These are phyloP conservation scores for Colletotrichum theobromicola DNA, from an alignment of 2,329 filamentous ascomycete genomes.

Conservation along the genomic window DNA sequence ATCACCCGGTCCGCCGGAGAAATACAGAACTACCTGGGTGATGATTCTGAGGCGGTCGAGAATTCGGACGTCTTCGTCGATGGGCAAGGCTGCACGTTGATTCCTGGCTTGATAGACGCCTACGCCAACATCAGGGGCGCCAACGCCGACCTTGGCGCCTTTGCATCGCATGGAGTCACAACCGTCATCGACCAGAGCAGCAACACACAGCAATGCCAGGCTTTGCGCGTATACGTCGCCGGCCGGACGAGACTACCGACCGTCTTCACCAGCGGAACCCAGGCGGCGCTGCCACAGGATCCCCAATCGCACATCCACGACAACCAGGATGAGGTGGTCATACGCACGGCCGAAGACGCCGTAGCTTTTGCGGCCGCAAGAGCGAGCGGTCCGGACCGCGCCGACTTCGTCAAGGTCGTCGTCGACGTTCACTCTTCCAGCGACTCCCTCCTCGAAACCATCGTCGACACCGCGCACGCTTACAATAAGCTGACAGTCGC, in stretches of 20 bases:
- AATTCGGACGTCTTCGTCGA: background rate
- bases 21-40: background rate
- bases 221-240: conserved; percentile 3
- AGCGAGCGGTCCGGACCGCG: conserved; percentile 7
- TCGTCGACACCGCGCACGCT: conserved; percentile 26
- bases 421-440: conserved; percentile 25
- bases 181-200: conserved; percentile 14
- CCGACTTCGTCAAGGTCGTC: conserved; percentile 33
- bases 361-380: background rate
- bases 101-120: conserved; percentile 11
- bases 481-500: conserved; percentile 29
- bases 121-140: background rate
- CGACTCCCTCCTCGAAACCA: conserved; percentile 25
- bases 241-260: background rate
- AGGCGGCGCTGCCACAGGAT: background rate
- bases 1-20: background rate
- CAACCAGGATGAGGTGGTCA: background rate
- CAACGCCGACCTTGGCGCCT: background rate
- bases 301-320: background rate
- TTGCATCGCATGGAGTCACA: background rate
- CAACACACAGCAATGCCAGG: conserved; percentile 13
- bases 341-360: background rate
- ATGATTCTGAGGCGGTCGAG: background rate
- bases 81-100: background rate
- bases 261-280: background rate